Evolutionary conservation across 2,329 filamentous ascomycete genomes (phyloP).

Genomic region (Ampelomyces quisqualis): DNA sequence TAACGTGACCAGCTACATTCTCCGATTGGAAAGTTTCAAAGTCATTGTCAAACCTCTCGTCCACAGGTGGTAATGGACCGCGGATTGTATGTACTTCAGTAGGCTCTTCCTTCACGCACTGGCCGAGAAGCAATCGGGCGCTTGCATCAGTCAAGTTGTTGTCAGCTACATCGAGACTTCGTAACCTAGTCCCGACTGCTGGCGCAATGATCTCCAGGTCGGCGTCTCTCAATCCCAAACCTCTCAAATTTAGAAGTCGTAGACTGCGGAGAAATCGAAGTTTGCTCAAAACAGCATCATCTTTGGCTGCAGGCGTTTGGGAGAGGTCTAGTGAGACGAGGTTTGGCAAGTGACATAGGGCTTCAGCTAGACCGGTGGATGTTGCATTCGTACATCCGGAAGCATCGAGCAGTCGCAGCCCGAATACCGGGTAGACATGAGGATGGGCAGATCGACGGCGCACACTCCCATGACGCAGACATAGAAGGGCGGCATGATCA

Average conservation of each 20-base stretch:
- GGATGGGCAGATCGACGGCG: conserved; percentile 24
- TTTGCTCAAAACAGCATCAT: conserved; percentile 50
- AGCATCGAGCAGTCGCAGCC: conserved; percentile 58
- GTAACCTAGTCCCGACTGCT: conserved; percentile 54
- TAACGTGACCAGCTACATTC: conserved; percentile 55
- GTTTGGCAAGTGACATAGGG: conserved; percentile 54
- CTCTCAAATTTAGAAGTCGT: conserved; percentile 59
- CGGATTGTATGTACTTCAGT: conserved; percentile 12
- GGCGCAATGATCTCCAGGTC: conserved; percentile 56
- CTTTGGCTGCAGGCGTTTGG: conserved; percentile 53
- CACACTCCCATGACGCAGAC: conserved; percentile 45
- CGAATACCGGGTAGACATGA: conserved; percentile 44
- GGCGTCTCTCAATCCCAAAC: conserved; percentile 55
- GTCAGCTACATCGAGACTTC: conserved; percentile 58
- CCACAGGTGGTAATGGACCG: conserved; percentile 23
- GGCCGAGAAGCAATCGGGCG: conserved; percentile 53
- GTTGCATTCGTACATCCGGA: conserved; percentile 61
- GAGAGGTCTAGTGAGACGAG: conserved; percentile 62
- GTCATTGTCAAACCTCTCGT: conserved; percentile 41
- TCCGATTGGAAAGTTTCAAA: conserved; percentile 40
- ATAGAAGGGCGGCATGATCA: conserved; percentile 59
- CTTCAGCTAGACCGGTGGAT: conserved; percentile 54
- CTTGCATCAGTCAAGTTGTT: conserved; percentile 60
- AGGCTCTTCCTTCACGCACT: conserved; percentile 48
- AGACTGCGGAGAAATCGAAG: conserved; percentile 53